phyloP scores from a whole-genome alignment of 805 yeast species.

The Candida silvicultrix region DNA sequence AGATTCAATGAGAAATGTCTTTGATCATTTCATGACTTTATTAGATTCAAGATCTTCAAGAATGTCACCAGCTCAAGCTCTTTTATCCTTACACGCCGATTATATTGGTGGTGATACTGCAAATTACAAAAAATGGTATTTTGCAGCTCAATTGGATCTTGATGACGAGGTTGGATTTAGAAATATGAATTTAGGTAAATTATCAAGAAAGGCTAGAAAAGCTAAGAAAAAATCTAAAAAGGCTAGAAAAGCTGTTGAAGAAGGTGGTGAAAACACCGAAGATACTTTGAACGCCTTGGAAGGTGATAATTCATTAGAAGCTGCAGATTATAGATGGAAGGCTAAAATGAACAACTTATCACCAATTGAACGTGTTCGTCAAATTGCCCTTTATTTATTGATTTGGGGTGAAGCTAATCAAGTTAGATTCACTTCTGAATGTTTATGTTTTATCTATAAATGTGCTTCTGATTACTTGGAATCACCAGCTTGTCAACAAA shows the following conservation, averaged over 20 bases:
- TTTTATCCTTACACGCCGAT: slow-evolving; percentile 77
- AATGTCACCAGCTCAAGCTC: slow-evolving; percentile 86
- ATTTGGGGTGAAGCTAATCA: slow-evolving; percentile 92
- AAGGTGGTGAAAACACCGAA: slow-evolving; percentile 59
- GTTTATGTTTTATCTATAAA: slow-evolving; percentile 90
- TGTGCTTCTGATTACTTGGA: slow-evolving; percentile 86
- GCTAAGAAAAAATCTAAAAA: slow-evolving; percentile 77
- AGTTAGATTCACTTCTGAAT: slow-evolving; percentile 89
- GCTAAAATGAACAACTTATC: slow-evolving; percentile 66
- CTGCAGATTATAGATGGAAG: slow-evolving; percentile 79
- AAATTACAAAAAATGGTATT: slow-evolving; percentile 82
- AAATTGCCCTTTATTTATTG: slow-evolving; percentile 65
- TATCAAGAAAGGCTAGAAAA: slow-evolving; percentile 74
- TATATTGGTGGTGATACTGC: slow-evolving; percentile 86
- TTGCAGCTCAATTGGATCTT: slow-evolving; percentile 82
- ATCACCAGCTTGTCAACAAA: slow-evolving; percentile 88
- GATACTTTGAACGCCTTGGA: slow-evolving; percentile 56
- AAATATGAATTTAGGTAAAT: slow-evolving; percentile 71
- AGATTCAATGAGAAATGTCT: slow-evolving; percentile 89
- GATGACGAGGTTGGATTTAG: slow-evolving; percentile 82
- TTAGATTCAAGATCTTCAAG: slow-evolving; percentile 80
- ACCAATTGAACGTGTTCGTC: slow-evolving; percentile 78
- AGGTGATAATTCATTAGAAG: slow-evolving; percentile 81
- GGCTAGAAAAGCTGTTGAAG: slow-evolving; percentile 64
- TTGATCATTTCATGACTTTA: slow-evolving; percentile 81